phyloP scores from a whole-genome alignment of 139 green algal genomes.

The Tetratostichococcus sp. region DNA sequence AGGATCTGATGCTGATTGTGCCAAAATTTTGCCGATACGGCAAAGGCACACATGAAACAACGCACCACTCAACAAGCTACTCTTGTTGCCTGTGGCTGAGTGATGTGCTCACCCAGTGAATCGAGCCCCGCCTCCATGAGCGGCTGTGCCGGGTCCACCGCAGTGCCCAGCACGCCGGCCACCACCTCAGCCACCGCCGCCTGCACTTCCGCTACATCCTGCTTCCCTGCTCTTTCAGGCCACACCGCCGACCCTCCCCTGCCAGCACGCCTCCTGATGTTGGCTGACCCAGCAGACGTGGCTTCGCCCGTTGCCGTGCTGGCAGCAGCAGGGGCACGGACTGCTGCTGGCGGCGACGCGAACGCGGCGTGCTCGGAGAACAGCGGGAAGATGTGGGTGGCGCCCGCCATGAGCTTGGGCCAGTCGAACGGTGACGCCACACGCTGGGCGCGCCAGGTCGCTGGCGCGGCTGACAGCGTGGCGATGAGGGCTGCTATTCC shows the following conservation, averaged over 20 bases:
- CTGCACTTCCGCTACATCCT: conserved; percentile 19
- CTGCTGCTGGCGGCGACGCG: no score
- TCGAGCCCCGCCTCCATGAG: conserved; percentile 59
- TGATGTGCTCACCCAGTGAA: conserved; percentile 35
- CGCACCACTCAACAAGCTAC: no score
- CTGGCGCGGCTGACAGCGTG: background rate
- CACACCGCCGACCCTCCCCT: background rate
- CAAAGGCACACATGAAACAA: no score
- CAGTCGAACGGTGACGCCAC: conserved; percentile 15
- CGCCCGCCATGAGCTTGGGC: conserved; percentile 16
- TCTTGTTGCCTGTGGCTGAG: no score
- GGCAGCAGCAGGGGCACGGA: background rate
- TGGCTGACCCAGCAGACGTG: no score
- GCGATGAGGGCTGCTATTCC: conserved; percentile 31
- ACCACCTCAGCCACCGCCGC: conserved; percentile 1
- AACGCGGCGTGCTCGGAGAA: background rate
- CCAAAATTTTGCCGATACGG: no score
- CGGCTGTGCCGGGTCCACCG: conserved; percentile 13
- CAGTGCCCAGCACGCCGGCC: background rate
- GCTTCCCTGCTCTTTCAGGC: background rate
- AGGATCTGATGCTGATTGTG: no score
- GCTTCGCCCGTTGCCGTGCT: no score
- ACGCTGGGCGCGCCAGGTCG: background rate
- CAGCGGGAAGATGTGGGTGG: conserved; percentile 11
- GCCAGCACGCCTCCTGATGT: background rate